These are phyloP conservation scores for Collybia mongolica DNA, from an alignment of 768 basidiomycete species.

Conservation along the genomic window DNA sequence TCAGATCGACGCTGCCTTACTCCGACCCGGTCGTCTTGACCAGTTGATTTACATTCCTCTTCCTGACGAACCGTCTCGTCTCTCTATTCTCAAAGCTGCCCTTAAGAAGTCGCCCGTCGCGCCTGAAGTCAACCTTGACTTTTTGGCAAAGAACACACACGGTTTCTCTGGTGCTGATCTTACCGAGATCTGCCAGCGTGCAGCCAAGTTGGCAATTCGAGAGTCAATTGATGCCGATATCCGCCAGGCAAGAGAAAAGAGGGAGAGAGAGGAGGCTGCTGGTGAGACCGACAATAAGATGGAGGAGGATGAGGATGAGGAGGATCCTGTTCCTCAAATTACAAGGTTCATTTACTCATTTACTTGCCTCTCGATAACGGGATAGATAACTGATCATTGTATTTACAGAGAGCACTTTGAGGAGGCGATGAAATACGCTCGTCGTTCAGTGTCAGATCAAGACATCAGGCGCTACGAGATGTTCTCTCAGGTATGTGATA, in stretches of 20 bases:
- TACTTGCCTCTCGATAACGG: background rate
- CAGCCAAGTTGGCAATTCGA: slow-evolving; percentile 95
- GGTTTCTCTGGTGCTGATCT: slow-evolving; percentile 99
- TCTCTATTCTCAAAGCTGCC: slow-evolving; percentile 87
- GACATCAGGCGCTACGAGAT: slow-evolving; percentile 99
- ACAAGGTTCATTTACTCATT: slow-evolving; percentile 52
- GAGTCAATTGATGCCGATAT: slow-evolving; percentile 95
- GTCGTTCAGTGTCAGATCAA: slow-evolving; percentile 94
- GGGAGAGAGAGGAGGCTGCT: slow-evolving; percentile 74
- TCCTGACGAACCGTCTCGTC: slow-evolving; percentile 88
- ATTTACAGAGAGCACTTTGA: slow-evolving; percentile 85
- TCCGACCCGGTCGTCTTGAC: slow-evolving; percentile 97
- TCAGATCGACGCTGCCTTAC: slow-evolving; percentile 89
- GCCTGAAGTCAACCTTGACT: slow-evolving; percentile 76
- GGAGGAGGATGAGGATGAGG: slow-evolving; percentile 75
- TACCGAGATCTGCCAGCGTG: slow-evolving; percentile 98
- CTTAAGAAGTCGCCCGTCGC: slow-evolving; percentile 93
- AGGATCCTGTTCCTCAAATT: slow-evolving; percentile 90
- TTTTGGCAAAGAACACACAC: slow-evolving; percentile 90
- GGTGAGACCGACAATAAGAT: slow-evolving; percentile 61
- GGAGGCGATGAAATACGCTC: slow-evolving; percentile 97
- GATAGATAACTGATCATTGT: slow-evolving; percentile 9
- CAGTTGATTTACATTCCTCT: slow-evolving; percentile 99
- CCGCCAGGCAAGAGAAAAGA: slow-evolving; percentile 70
- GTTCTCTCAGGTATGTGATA: slow-evolving; percentile 74